Base-by-base conservation (phyloP, 495 filamentous ascomycete genomes). In the Hypomontagnella submonticulosa region DNA sequence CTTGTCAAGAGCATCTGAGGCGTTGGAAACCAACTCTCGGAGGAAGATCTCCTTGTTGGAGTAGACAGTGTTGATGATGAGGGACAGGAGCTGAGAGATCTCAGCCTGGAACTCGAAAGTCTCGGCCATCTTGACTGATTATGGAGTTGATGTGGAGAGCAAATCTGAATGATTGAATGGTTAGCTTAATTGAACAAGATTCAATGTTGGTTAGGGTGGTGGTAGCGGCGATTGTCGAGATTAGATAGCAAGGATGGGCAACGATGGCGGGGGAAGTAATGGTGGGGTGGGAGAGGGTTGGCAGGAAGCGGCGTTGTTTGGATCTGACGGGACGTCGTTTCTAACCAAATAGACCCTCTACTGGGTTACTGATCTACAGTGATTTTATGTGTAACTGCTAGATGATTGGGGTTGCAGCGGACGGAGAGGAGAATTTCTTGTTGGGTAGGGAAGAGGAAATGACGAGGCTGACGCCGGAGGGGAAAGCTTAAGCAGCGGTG, bases 61-160 rank as follows among this genome's bases (percentile, higher is more conserved):
- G 88, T 99, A 99, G 84, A 99, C 95, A 61, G 95, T 98, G 90
- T 99, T 99, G 85, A 99, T 98, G 82, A 99, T 98, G 75, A 99
- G 89, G 64, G 90, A 92, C 75, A 99, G 90, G 53, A 99, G 91
- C 92, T 99, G 95, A 89, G 92, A 97, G 80, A 98, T 98, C 90
- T 97, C 94, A 90, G 93, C 94, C 88, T 99, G 95, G 85, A 99
- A 99, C 89, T 97, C 93, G 84, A 97, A 97, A 61, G 92, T 96
- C 84, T 97, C 90, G 76, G 93, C 79, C 92, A 96, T 95, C 76
- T 77, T 91, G 82, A 50, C 7, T 37, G 16, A 38, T 6, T 37
- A 11, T 54, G 8, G 79, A 70, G 76, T 75, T 66, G 46, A 65
- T 13, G 16, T 11, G 19, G 49, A 37, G 19, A 30, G 15, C 3